Conservation (phyloP, 805 yeast genomes). For the Pichia kluyveri region DNA sequence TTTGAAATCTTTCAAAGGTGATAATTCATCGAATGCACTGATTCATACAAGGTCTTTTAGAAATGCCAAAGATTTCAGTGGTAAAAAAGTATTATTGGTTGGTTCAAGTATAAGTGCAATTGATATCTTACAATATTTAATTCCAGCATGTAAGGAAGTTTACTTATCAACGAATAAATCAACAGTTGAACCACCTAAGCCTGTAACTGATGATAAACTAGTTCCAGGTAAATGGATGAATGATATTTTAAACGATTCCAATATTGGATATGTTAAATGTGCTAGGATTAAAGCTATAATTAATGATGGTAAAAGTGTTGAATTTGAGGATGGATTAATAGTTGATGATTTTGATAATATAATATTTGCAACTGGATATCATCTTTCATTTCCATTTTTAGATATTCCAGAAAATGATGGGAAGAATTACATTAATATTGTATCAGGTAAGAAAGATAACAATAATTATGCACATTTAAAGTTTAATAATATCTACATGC, state of each 20-base stretch:
- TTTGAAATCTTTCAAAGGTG: conserved; percentile 18
- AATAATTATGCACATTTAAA: conserved; percentile 10
- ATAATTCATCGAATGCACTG: conserved; percentile 22
- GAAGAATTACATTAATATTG: conserved; percentile 10
- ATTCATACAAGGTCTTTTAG: conserved; percentile 18
- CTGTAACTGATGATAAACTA: background rate
- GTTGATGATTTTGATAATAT: conserved; percentile 29
- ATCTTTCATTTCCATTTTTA: conserved; percentile 33
- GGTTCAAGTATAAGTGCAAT: conserved; percentile 52
- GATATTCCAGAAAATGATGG: conserved; percentile 8
- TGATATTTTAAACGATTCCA: conserved; percentile 27
- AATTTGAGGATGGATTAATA: conserved; percentile 26
- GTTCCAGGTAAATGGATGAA: conserved; percentile 30
- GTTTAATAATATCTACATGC: conserved; percentile 15
- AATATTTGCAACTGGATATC: conserved; percentile 45
- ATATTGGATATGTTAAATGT: conserved; percentile 22
- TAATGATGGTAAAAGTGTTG: background rate
- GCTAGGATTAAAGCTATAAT: conserved; percentile 16
- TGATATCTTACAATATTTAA: conserved; percentile 40
- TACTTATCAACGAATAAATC: conserved; percentile 2
- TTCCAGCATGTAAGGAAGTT: conserved; percentile 14
- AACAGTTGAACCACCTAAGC: too few species aligned
- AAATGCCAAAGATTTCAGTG: conserved; percentile 15
- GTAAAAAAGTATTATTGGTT: conserved; percentile 19
- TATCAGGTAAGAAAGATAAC: conserved; percentile 24